phyloP scores from a whole-genome alignment of 163 green algal species.

The Smithsoniella earleae region DNA sequence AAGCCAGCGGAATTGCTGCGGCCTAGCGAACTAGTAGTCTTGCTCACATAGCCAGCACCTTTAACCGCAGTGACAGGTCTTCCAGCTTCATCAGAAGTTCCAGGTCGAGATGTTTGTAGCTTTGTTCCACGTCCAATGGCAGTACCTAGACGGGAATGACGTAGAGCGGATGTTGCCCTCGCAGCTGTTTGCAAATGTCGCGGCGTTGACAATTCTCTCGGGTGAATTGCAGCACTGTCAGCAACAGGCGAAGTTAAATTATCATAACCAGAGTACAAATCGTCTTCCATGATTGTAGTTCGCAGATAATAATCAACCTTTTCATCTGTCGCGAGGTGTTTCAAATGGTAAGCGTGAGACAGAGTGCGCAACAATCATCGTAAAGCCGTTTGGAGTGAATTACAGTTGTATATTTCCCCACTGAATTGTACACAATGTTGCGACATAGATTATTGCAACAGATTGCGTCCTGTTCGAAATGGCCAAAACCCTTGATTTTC shows the following conservation, averaged over 20 bases:
- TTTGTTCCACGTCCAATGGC: neutral
- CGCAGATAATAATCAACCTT: too few species aligned
- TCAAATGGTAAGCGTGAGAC: too few species aligned
- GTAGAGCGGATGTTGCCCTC: neutral
- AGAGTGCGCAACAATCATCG: too few species aligned
- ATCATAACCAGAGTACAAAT: slow-evolving; percentile 27
- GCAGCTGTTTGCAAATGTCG: neutral
- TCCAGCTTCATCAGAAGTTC: neutral
- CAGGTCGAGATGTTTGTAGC: neutral
- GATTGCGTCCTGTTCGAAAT: too few species aligned
- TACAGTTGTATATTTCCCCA: too few species aligned
- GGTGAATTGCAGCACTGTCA: neutral
- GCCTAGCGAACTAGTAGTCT: neutral
- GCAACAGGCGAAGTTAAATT: neutral
- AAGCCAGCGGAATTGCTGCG: neutral
- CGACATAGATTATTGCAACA: too few species aligned
- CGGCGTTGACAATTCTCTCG: neutral
- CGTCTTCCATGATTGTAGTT: neutral
- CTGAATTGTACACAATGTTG: too few species aligned
- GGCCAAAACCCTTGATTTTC: too few species aligned
- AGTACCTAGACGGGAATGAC: neutral
- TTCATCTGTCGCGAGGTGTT: too few species aligned
- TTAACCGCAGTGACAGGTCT: slow-evolving; percentile 27
- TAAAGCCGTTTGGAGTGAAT: too few species aligned
- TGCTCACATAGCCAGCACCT: slow-evolving; percentile 11